Evolutionary conservation across 352 stramenopile genomes (phyloP).

Genomic region (Lagenidium giganteum): DNA sequence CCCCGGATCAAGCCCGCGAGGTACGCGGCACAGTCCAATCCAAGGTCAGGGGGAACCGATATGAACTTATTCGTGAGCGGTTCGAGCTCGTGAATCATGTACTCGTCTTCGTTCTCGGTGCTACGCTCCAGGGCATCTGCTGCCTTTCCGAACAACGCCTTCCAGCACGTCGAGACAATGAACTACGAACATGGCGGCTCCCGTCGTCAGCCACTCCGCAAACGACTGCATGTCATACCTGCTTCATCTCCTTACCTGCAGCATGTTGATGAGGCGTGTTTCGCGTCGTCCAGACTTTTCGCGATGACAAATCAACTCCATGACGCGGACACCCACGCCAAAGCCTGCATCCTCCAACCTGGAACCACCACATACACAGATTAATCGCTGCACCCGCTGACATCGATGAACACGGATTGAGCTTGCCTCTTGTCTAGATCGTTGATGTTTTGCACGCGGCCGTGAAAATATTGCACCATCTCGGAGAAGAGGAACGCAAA

Average conservation of each 20-base stretch:
- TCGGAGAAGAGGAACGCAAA: slow-evolving; percentile 98
- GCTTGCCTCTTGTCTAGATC: slow-evolving; percentile 90
- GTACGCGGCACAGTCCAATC: slow-evolving; percentile 95
- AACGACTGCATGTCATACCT: background rate
- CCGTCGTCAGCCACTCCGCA: background rate
- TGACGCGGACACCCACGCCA: slow-evolving; percentile 92
- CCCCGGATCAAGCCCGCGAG: slow-evolving; percentile 94
- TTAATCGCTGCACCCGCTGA: background rate
- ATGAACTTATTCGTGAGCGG: slow-evolving; percentile 96
- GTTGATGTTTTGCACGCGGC: slow-evolving; percentile 92
- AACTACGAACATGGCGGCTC: slow-evolving; percentile 75
- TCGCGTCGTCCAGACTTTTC: slow-evolving; percentile 78
- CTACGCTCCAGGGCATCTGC: slow-evolving; percentile 95
- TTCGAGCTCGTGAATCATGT: slow-evolving; percentile 96
- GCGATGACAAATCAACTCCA: slow-evolving; percentile 90
- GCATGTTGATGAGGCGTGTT: slow-evolving; percentile 80
- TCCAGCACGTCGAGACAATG: slow-evolving; percentile 93
- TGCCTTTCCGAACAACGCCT: slow-evolving; percentile 95
- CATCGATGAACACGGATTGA: slow-evolving; percentile 4
- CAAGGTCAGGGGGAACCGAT: slow-evolving; percentile 93
- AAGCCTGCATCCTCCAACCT: slow-evolving; percentile 94
- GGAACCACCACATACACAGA: background rate
- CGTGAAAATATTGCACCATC: slow-evolving; percentile 98
- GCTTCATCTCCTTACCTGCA: slow-evolving; percentile 52
- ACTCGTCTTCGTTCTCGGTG: slow-evolving; percentile 98